Evolutionary conservation across 139 green algal genomes (phyloP).

Genomic region (Bryopsis sp.): DNA sequence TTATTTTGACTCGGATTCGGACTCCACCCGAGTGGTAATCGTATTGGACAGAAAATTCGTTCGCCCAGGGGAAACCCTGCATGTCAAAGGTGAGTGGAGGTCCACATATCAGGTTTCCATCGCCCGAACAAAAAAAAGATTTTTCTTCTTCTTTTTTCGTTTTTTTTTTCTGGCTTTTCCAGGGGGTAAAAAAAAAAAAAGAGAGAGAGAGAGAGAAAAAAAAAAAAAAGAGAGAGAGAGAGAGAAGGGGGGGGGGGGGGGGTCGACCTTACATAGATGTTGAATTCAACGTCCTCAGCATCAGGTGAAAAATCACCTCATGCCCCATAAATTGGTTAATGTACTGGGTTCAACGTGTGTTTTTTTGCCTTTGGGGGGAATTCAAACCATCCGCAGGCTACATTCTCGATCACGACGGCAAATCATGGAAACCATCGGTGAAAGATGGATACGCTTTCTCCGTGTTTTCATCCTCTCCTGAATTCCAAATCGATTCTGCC

Average conservation of each 20-base stretch:
- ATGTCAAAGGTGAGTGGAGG: slow-evolving; percentile 17
- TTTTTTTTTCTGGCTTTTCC: not conserved
- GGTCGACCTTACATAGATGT: too few species aligned
- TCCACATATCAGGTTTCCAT: too few species aligned
- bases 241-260: too few species aligned
- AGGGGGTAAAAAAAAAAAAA: too few species aligned
- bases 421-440: not conserved
- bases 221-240: too few species aligned
- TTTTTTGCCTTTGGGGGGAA: too few species aligned
- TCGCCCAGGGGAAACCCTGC: slow-evolving; percentile 30
- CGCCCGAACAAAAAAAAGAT: too few species aligned
- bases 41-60: slow-evolving; percentile 34
- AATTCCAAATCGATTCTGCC: not conserved
- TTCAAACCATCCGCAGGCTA: not conserved
- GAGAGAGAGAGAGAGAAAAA: too few species aligned
- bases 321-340: too few species aligned
- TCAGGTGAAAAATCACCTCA: not conserved
- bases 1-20: not conserved
- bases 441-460: not conserved
- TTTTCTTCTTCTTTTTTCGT: not conserved
- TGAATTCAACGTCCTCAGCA: not conserved
- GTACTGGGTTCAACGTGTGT: too few species aligned
- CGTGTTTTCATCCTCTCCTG: not conserved
- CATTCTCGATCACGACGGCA: not conserved
- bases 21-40: not conserved